These are phyloP conservation scores for Suillus variegatus DNA, from an alignment of 768 basidiomycete species.

Conservation along the genomic window DNA sequence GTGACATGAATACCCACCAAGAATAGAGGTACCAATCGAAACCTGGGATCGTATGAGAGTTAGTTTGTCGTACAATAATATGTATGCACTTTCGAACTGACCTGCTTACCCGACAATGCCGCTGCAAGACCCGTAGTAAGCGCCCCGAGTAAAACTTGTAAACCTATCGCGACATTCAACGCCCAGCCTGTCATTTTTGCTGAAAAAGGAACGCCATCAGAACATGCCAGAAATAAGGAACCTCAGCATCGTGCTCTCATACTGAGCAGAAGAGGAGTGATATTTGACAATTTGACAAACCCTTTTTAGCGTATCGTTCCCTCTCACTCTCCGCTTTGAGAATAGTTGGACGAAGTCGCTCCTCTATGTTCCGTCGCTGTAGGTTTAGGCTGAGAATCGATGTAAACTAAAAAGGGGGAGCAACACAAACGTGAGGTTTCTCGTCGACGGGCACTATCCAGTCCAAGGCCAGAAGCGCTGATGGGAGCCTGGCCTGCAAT, in stretches of 20 bases:
- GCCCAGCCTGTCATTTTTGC: conserved; percentile 34
- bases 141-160: conserved; percentile 66
- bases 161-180: conserved; percentile 53
- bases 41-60: conserved; percentile 22
- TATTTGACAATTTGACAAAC: conserved; percentile 20
- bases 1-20: conserved; percentile 31
- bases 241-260: background rate
- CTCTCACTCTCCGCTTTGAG: conserved; percentile 44
- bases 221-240: background rate
- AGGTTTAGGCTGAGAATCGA: conserved; percentile 2
- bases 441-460: conserved; percentile 29
- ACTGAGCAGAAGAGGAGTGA: conserved; percentile 4
- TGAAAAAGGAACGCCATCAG: conserved; percentile 17
- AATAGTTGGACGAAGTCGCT: conserved; percentile 60
- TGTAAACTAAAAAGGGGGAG: background rate
- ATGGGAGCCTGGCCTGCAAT: background rate
- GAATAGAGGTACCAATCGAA: conserved; percentile 32
- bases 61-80: background rate
- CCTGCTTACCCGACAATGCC: conserved; percentile 39
- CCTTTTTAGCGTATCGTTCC: conserved; percentile 48
- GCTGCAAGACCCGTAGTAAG: conserved; percentile 70
- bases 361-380: conserved; percentile 41
- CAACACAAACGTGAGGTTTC: conserved; percentile 20
- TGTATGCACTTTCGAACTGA: conserved; percentile 20
- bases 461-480: conserved; percentile 18